These are phyloP conservation scores for Madurella mycetomatis DNA, from an alignment of 2,329 filamentous ascomycete genomes.

Conservation along the genomic window DNA sequence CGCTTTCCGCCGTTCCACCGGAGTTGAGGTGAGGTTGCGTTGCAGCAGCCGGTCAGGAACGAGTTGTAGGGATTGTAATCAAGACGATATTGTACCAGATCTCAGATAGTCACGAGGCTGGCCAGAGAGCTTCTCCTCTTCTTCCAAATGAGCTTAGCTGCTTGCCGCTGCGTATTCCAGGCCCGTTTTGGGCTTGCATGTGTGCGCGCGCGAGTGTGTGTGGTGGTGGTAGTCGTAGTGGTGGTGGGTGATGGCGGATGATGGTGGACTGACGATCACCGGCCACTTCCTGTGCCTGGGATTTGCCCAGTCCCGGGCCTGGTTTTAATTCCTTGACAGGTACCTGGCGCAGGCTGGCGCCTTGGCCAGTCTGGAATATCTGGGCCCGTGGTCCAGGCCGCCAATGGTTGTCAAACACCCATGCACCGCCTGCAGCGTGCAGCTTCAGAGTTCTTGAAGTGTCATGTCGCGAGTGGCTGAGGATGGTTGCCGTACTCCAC, in stretches of 20 bases:
- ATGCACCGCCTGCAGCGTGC: slow-evolving; percentile 24
- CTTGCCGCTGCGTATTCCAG: not conserved
- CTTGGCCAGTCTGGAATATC: slow-evolving; percentile 12
- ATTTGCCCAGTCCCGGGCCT: not conserved
- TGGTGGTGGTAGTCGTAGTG: too few relatives aligned
- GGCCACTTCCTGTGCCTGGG: slow-evolving; percentile 5
- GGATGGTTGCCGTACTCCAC: slow-evolving; percentile 20
- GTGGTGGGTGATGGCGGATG: not conserved
- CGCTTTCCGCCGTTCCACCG: slow-evolving; percentile 4
- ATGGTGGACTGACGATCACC: slow-evolving; percentile 10
- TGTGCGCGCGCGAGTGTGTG: not conserved
- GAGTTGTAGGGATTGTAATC: slow-evolving; percentile 3
- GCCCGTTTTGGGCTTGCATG: not conserved
- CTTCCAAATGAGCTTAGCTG: slow-evolving; percentile 9
- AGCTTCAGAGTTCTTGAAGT: slow-evolving; percentile 25
- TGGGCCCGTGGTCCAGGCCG: slow-evolving; percentile 12
- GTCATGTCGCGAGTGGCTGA: slow-evolving; percentile 26
- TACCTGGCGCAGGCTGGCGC: not conserved
- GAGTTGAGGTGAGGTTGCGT: slow-evolving; percentile 8
- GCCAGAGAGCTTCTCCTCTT: not conserved
- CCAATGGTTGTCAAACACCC: slow-evolving; percentile 19
- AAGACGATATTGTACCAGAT: slow-evolving; percentile 13
- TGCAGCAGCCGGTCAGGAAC: slow-evolving; percentile 14
- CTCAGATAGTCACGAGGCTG: slow-evolving; percentile 14
- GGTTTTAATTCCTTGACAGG: slow-evolving; percentile 1